These are phyloP conservation scores for Skeletonema grethae DNA, from an alignment of 108 stramenopile genomes.

Conservation along the genomic window DNA sequence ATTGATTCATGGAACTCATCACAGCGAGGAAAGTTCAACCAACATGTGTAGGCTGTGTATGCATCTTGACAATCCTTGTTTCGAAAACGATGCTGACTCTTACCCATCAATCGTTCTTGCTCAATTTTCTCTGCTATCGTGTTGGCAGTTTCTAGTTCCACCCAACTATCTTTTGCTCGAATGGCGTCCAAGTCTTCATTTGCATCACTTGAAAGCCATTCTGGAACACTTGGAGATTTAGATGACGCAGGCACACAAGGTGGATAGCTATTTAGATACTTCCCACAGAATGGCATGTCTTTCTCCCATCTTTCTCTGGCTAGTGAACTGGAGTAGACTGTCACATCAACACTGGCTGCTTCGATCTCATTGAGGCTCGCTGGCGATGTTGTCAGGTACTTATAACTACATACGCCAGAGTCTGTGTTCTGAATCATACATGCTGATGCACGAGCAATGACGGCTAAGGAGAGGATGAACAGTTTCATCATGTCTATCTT, in stretches of 20 bases:
- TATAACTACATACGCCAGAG: constrained; percentile 38
- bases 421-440: constrained; percentile 42
- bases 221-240: not conserved
- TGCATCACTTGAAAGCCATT: not conserved
- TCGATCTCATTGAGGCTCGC: not conserved
- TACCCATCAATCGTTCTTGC: constrained; percentile 25
- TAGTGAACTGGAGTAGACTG: too few species aligned
- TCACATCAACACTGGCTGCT: too few species aligned
- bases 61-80: constrained; percentile 51
- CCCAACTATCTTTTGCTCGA: constrained; percentile 40
- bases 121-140: constrained; percentile 35
- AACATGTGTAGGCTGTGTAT: constrained; percentile 35
- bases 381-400: not conserved
- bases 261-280: constrained; percentile 34
- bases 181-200: constrained; percentile 15
- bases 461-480: not conserved
- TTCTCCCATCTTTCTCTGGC: constrained; percentile 7
- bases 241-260: constrained; percentile 26
- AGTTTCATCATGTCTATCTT: not conserved
- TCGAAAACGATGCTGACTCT: constrained; percentile 13
- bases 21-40: constrained; percentile 50
- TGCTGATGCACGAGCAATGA: constrained; percentile 4
- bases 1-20: constrained; percentile 39
- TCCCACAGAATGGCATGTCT: constrained; percentile 40
- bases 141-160: constrained; percentile 22